These are phyloP conservation scores for Tuber umbilicatum DNA, from an alignment of 495 filamentous ascomycete species.

Conservation along the genomic window DNA sequence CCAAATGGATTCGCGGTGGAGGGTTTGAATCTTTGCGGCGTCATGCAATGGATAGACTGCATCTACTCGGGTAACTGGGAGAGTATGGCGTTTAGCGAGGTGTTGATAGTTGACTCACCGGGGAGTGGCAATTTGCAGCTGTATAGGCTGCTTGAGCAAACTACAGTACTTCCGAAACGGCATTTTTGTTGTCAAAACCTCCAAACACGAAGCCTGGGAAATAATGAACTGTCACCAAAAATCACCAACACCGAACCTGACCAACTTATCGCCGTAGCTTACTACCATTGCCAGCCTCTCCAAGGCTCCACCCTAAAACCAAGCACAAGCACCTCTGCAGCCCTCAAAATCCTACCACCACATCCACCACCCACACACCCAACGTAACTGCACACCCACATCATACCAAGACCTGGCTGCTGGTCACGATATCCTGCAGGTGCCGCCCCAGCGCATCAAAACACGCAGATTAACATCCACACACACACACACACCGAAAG, in stretches of 20 bases:
- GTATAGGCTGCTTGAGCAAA: not conserved
- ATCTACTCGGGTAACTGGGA: too few relatives aligned
- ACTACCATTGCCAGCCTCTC: too few relatives aligned
- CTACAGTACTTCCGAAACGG: not conserved
- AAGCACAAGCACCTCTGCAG: not conserved
- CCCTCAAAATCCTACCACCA: not conserved
- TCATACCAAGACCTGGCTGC: conserved; percentile 3
- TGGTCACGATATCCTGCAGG: not conserved
- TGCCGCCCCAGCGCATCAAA: not conserved
- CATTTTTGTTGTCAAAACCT: not conserved
- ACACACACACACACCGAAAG: not conserved
- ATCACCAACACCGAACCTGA: not conserved
- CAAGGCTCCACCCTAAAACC: too few relatives aligned
- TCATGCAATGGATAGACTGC: not conserved
- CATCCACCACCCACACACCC: not conserved
- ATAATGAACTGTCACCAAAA: not conserved
- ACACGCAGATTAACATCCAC: not conserved
- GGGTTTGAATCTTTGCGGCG: not conserved
- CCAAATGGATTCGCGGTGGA: not conserved
- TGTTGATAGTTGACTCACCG: not conserved
- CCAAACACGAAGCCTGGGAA: not conserved
- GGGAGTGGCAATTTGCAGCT: not conserved
- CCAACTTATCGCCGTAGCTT: not conserved
- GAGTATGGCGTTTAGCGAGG: not conserved
- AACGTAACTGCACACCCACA: not conserved